phyloP scores from a whole-genome alignment of 139 green algal species.

The Parachlorella kessleri region DNA sequence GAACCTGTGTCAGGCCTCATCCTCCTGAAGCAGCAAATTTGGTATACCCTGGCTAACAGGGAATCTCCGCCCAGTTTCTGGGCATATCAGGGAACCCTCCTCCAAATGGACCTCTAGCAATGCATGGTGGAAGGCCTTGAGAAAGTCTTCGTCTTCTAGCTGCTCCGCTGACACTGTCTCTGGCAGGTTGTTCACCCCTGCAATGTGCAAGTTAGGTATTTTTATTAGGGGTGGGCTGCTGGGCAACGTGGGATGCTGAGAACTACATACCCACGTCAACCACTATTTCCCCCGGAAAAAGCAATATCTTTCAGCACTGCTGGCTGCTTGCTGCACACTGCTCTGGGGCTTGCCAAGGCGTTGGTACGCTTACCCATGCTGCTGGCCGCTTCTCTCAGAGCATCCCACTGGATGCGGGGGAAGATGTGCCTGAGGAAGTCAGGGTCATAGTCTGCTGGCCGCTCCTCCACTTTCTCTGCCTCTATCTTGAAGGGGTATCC shows the following conservation, averaged over 20 bases:
- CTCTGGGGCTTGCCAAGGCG: background rate
- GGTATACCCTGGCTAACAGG: conserved; percentile 83
- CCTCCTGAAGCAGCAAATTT: conserved; percentile 91
- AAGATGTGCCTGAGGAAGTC: conserved; percentile 94
- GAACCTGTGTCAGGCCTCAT: conserved; percentile 67
- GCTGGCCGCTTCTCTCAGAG: conserved; percentile 76
- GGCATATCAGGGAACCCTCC: conserved; percentile 77
- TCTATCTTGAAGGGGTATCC: conserved; percentile 95
- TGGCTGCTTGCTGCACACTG: background rate
- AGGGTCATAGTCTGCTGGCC: conserved; percentile 88
- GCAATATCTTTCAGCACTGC: too few relatives aligned
- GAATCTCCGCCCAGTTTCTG: conserved; percentile 85
- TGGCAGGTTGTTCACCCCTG: conserved; percentile 61
- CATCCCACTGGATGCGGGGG: conserved; percentile 83
- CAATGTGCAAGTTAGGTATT: too few relatives aligned
- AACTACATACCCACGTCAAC: too few relatives aligned
- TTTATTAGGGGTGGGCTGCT: too few relatives aligned
- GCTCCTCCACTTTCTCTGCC: conserved; percentile 60
- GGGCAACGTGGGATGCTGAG: too few relatives aligned
- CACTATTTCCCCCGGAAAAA: too few relatives aligned
- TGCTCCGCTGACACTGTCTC: conserved; percentile 55
- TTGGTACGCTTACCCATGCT: conserved; percentile 32
- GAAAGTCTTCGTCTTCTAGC: conserved; percentile 77
- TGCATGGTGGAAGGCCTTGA: conserved; percentile 80
- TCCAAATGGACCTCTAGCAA: conserved; percentile 81